phyloP scores from a whole-genome alignment of 176 grass and related monocot species.

The Alopecurus myosuroides region DNA sequence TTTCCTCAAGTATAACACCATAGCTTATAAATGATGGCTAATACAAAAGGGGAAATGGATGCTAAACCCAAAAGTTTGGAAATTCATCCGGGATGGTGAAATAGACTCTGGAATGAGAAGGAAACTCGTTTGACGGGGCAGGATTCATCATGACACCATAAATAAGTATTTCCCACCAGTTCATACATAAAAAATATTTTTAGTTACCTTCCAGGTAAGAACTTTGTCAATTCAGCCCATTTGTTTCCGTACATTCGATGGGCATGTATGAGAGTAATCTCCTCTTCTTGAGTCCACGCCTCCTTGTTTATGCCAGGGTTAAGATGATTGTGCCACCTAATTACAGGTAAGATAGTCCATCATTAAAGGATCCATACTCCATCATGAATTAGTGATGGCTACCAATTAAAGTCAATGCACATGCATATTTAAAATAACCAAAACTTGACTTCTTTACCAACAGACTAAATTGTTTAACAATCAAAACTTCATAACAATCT shows the following conservation, averaged over 20 bases:
- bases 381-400: not conserved
- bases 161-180: conserved; percentile 2
- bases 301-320: conserved; percentile 98
- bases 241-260: conserved; percentile 90
- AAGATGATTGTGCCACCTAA: conserved; percentile 98
- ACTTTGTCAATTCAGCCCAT: conserved; percentile 94
- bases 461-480: not conserved
- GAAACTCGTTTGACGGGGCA: not conserved
- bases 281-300: conserved; percentile 97
- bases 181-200: not conserved
- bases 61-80: not conserved
- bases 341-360: conserved; percentile 34
- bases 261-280: conserved; percentile 83
- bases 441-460: conserved; percentile 2
- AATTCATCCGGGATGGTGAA: conserved; percentile 12
- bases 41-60: not conserved
- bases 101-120: not conserved
- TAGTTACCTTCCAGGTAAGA: conserved; percentile 88
- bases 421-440: not conserved
- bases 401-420: not conserved
- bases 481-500: not conserved
- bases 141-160: not conserved
- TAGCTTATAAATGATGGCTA: not conserved
- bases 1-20: not conserved
- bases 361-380: not conserved